phyloP scores from a whole-genome alignment of 2,329 filamentous ascomycete genomes.

The Penicillium sp. region DNA sequence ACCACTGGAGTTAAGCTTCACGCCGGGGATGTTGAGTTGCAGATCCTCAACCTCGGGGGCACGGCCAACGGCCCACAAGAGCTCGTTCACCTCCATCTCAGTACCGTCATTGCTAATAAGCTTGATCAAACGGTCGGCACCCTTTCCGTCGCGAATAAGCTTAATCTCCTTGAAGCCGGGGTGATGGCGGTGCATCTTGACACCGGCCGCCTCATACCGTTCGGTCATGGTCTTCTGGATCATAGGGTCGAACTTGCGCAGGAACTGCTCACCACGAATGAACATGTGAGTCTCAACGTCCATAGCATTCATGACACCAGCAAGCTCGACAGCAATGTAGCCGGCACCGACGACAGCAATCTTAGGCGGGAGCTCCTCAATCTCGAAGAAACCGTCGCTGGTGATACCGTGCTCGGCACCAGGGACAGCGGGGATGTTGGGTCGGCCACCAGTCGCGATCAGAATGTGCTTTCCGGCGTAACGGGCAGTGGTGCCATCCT shows the following conservation, averaged over 20 bases:
- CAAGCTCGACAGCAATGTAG: conserved; percentile 54
- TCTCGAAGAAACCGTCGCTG: conserved; percentile 53
- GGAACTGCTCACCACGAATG: conserved; percentile 49
- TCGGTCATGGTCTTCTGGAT: conserved; percentile 53
- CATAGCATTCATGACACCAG: conserved; percentile 51
- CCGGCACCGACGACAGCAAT: conserved; percentile 53
- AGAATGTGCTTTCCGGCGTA: conserved; percentile 50
- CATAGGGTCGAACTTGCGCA: conserved; percentile 55
- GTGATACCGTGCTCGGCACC: conserved; percentile 53
- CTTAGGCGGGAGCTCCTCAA: conserved; percentile 52
- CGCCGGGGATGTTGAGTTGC: conserved; percentile 41
- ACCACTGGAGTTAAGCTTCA: conserved; percentile 42
- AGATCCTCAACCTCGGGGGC: conserved; percentile 47
- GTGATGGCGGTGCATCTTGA: conserved; percentile 50
- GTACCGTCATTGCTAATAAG: conserved; percentile 44
- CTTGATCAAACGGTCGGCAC: conserved; percentile 48
- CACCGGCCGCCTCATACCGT: conserved; percentile 50
- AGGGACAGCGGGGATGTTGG: conserved; percentile 44
- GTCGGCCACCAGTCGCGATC: conserved; percentile 51
- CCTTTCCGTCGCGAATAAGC: conserved; percentile 46
- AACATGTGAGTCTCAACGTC: conserved; percentile 54
- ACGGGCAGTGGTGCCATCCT: conserved; percentile 40
- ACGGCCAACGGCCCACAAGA: conserved; percentile 53
- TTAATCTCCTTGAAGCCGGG: conserved; percentile 50
- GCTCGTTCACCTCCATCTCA: conserved; percentile 49